Evolutionary conservation across 2,329 filamentous ascomycete species (phyloP).

Genomic region (Ampelomyces quisqualis): DNA sequence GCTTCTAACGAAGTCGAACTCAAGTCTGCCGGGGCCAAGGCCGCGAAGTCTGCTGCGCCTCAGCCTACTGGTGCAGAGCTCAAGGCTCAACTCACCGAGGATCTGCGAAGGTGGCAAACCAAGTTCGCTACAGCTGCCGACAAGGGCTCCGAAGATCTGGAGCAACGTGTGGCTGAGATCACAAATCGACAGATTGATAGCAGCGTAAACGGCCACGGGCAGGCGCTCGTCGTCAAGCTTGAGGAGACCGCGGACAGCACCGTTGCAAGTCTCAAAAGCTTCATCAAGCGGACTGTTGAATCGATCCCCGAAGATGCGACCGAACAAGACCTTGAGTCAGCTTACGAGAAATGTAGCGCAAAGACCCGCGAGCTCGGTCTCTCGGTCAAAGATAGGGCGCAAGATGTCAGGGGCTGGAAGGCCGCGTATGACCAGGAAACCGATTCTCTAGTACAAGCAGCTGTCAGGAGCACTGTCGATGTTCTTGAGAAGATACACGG

Average conservation of each 20-base stretch:
- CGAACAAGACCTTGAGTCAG: constrained; percentile 53
- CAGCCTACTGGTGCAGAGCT: constrained; percentile 44
- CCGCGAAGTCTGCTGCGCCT: constrained; percentile 24
- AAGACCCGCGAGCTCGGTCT: constrained; percentile 68
- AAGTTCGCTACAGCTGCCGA: constrained; percentile 85
- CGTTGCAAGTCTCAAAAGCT: constrained; percentile 64
- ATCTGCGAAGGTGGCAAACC: constrained; percentile 81
- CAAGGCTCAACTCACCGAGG: constrained; percentile 67
- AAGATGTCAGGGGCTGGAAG: constrained; percentile 75
- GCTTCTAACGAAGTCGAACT: constrained; percentile 19
- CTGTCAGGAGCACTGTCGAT: constrained; percentile 76
- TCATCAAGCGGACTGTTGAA: constrained; percentile 60
- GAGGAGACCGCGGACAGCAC: constrained; percentile 66
- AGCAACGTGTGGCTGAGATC: constrained; percentile 66
- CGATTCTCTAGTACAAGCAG: constrained; percentile 65
- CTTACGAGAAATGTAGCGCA: constrained; percentile 54
- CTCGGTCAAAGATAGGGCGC: constrained; percentile 73
- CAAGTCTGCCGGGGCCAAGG: constrained; percentile 15
- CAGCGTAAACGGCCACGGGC: constrained; percentile 66
- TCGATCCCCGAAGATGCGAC: constrained; percentile 60
- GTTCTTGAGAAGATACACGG: constrained; percentile 81
- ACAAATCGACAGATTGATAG: constrained; percentile 68
- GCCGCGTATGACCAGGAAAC: constrained; percentile 70
- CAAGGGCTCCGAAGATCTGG: constrained; percentile 72
- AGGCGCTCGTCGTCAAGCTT: constrained; percentile 66